Evolutionary conservation across 345 rosid genomes (phyloP).

Genomic region (Lenwebbia sp.): DNA sequence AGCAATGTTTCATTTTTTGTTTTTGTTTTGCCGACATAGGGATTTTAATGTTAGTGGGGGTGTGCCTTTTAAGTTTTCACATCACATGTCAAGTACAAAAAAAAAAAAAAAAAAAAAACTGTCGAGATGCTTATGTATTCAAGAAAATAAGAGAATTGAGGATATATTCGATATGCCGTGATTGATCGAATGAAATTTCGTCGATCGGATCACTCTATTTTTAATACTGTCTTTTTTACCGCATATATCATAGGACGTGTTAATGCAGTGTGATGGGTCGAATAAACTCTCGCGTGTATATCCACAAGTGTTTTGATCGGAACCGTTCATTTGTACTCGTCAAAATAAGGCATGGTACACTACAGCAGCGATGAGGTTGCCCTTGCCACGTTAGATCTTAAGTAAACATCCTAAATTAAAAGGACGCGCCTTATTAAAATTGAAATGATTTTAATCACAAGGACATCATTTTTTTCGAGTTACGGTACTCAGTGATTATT

Average conservation of each 20-base stretch:
- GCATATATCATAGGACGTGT: accelerated
- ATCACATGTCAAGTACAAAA: too few species aligned
- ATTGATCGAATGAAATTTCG: too few species aligned
- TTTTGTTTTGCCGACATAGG: background rate
- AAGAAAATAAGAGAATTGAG: too few species aligned
- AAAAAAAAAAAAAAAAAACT: too few species aligned
- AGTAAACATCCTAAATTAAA: too few species aligned
- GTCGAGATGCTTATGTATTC: too few species aligned
- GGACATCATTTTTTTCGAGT: accelerated
- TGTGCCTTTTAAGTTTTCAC: background rate
- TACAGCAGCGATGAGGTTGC: too few species aligned
- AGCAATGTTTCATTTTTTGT: background rate
- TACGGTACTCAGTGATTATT: background rate
- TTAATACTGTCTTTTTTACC: accelerated
- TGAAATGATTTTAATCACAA: background rate
- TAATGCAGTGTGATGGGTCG: accelerated
- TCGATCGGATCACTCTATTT: background rate
- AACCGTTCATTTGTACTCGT: background rate
- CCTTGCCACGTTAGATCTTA: too few species aligned
- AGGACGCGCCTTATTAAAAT: accelerated
- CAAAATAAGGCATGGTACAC: background rate
- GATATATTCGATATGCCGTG: too few species aligned
- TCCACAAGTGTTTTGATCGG: accelerated
- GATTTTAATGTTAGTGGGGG: background rate
- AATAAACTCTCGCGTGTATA: accelerated